Conservation (phyloP, 192 early-diverging fungal genomes). For the Funneliformis mosseae region DNA sequence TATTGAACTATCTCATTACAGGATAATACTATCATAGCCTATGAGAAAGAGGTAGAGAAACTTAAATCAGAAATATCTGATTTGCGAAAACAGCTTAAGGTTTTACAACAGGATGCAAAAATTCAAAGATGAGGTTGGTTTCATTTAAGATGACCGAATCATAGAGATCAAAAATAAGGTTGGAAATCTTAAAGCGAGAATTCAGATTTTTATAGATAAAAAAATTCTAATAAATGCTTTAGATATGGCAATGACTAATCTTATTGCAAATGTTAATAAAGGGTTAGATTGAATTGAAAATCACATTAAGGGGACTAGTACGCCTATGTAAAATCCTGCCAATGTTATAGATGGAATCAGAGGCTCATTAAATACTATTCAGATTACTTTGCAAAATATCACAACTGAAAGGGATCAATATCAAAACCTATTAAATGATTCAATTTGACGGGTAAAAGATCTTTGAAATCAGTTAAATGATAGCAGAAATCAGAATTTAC, state of each 20-base stretch:
- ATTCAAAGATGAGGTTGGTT: not conserved
- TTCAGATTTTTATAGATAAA: not conserved
- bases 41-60: not conserved
- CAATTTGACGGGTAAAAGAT: too few relatives aligned
- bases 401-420: not conserved
- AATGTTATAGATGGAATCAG: conserved; percentile 20
- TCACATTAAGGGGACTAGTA: not conserved
- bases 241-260: not conserved
- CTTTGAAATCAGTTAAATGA: not conserved
- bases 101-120: not conserved
- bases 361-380: conserved; percentile 1
- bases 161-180: too few relatives aligned
- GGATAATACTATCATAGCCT: conserved; percentile 6
- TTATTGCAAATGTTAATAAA: not conserved
- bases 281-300: conserved; percentile 1
- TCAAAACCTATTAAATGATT: too few relatives aligned
- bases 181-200: too few relatives aligned
- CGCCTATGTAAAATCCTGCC: not conserved
- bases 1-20: conserved; percentile 8
- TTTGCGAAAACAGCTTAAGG: not conserved
- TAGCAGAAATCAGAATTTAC: too few relatives aligned
- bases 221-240: not conserved
- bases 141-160: too few relatives aligned
- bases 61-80: not conserved
- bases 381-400: not conserved